Base-by-base conservation (phyloP, 176 grass and related monocot genomes). In the Triticum urartu region DNA sequence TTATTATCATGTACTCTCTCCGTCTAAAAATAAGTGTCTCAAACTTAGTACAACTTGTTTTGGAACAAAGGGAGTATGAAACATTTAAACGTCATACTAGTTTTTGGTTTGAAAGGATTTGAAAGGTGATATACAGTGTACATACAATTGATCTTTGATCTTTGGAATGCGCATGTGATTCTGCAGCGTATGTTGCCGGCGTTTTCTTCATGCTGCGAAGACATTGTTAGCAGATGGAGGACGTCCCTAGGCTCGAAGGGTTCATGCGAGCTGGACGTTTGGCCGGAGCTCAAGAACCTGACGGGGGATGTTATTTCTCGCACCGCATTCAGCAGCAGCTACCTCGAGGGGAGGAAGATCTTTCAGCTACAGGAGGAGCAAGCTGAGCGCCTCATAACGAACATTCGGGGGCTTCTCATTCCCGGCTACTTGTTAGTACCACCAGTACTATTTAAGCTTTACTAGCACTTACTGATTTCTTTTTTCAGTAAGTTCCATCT, bases 261-360 rank as follows among this genome's bases (percentile, higher is more conserved):
- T 14, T 72, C 76, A 30, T 82, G 56, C 52, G 89, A 94, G 68
- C 25, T 87, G 42, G 87, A 94, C 79, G 59, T 91, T 42, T 87
- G 87, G 84, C 86, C 81, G 4, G 87, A 94, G 62, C 62, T 94
- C n/a, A 87, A 91, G 67, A 94, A 64, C 35, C 88, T 94, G 11
- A 91, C 89, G 6, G 89, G 85, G 85, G 91, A 93, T 32, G 91
- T 88, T 42, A 93, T 93, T 76, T 93, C 91, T 22, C 80, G 85
- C 26, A 85, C 88, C 7, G 88, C 91, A 68, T 93, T 93, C 64
- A 82, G 91, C 50, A 86, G 91, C 76, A 90, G 52, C 75, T 86
- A 75, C 39, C 52, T 87, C 18, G 85, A 93, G 85, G 91, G 88
- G 43, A 81, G 85, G 80, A 86, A 78, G 39, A 88, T 93, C 78